These are phyloP conservation scores for Flueggea neowawraea DNA, from an alignment of 441 rosid species.

Conservation along the genomic window DNA sequence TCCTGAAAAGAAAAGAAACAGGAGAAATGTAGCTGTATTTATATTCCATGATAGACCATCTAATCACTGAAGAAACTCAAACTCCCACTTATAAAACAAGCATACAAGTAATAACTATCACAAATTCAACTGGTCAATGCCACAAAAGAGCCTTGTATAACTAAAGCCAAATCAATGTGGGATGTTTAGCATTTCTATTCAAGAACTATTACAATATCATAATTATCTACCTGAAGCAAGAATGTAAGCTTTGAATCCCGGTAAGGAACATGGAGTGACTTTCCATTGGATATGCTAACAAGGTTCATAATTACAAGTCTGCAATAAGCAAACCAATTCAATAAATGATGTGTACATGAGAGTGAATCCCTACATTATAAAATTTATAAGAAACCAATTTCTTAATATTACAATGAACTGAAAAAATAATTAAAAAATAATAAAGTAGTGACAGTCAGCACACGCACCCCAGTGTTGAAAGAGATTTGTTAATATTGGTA, in stretches of 20 bases:
- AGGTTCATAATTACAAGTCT: slow-evolving; percentile 99
- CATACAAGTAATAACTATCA: too few species aligned
- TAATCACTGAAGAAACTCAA: background rate
- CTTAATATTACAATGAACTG: slow-evolving; percentile 2
- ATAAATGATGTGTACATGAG: background rate
- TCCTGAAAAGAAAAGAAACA: slow-evolving; percentile 50
- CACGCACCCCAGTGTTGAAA: slow-evolving; percentile 89
- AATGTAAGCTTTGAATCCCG: slow-evolving; percentile 98
- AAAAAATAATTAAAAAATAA: slow-evolving; percentile 9
- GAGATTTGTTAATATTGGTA: slow-evolving; percentile 96
- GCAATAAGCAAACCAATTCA: slow-evolving; percentile 22
- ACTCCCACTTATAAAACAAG: background rate
- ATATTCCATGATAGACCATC: background rate
- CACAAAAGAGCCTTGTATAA: too few species aligned
- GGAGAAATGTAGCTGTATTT: slow-evolving; percentile 3
- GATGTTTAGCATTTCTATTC: too few species aligned
- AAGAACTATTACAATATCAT: background rate
- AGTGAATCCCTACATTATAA: too few species aligned
- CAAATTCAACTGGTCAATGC: too few species aligned
- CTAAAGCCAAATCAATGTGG: too few species aligned
- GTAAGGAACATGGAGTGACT: slow-evolving; percentile 94
- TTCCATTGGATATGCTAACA: slow-evolving; percentile 92
- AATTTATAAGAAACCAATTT: background rate
- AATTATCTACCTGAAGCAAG: slow-evolving; percentile 79
- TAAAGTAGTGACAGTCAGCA: slow-evolving; percentile 7